Evolutionary conservation across 441 rosid species (phyloP).

Genomic region (Pelargonium myrrhifolium): DNA sequence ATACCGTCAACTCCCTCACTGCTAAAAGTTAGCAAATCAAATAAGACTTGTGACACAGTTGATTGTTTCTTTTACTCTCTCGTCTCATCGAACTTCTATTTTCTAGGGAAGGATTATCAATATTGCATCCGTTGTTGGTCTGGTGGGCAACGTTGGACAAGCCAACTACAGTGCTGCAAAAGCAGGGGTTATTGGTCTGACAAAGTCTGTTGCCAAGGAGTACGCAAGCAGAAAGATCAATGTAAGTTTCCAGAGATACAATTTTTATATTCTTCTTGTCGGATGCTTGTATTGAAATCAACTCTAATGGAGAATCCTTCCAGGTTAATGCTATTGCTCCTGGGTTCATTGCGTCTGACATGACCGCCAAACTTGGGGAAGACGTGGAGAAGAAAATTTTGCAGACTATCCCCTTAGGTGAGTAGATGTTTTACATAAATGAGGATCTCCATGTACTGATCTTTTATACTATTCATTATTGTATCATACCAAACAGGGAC

Average conservation of each 20-base stretch:
- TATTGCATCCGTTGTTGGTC: constrained; percentile 79
- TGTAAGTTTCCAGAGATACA: constrained; percentile 28
- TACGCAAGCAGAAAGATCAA: constrained; percentile 77
- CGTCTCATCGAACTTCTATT: background rate
- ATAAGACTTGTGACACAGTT: background rate
- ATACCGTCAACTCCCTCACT: background rate
- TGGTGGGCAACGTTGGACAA: constrained; percentile 84
- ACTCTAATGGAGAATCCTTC: constrained; percentile 16
- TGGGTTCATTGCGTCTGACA: constrained; percentile 90
- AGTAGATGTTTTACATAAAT: constrained; percentile 10
- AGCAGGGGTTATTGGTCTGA: constrained; percentile 88
- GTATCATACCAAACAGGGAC: too few relatives aligned
- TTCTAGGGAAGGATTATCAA: constrained; percentile 79
- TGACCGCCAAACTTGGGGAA: constrained; percentile 90
- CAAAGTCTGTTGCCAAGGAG: constrained; percentile 77
- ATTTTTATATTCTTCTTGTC: background rate
- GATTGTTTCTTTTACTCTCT: background rate
- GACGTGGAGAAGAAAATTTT: constrained; percentile 78
- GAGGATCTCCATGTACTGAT: too few relatives aligned
- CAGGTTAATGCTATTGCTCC: constrained; percentile 90
- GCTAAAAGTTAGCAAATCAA: background rate
- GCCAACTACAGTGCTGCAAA: constrained; percentile 94
- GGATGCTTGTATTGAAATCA: constrained; percentile 4
- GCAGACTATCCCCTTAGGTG: constrained; percentile 76
- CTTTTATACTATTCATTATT: too few relatives aligned